Conservation (phyloP, 805 yeast genomes). For the Candida multigemmis region DNA sequence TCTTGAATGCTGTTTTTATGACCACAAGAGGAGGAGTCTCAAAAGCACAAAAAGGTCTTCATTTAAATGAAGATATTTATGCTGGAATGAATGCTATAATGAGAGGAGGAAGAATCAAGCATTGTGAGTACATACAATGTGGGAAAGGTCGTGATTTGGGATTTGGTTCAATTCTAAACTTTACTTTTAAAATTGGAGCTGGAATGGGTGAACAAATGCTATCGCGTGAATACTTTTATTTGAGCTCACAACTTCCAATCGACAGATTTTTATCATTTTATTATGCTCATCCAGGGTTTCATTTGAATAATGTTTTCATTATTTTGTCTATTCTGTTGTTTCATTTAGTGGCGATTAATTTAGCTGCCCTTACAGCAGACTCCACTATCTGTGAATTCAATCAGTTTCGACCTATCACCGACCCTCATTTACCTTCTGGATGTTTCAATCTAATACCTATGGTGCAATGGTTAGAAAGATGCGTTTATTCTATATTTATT, state of each 20-base stretch:
- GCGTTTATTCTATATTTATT: conserved; percentile 71
- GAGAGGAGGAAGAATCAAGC: conserved; percentile 84
- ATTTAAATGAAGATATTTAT: conserved; percentile 79
- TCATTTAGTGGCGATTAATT: conserved; percentile 59
- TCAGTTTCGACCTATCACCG: conserved; percentile 58
- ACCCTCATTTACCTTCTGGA: conserved; percentile 55
- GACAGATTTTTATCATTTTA: conserved; percentile 77
- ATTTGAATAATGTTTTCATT: conserved; percentile 71
- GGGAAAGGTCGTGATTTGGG: conserved; percentile 90
- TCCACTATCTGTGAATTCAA: conserved; percentile 61
- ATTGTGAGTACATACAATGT: conserved; percentile 82
- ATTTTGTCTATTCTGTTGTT: conserved; percentile 67
- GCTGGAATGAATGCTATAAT: conserved; percentile 81
- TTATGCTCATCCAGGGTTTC: conserved; percentile 85
- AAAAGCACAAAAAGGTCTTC: conserved; percentile 79
- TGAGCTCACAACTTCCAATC: conserved; percentile 73
- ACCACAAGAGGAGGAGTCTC: conserved; percentile 85
- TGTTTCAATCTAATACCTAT: conserved; percentile 71
- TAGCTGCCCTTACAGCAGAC: conserved; percentile 68
- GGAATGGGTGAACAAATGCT: conserved; percentile 91
- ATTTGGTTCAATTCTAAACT: conserved; percentile 76
- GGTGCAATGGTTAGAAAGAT: conserved; percentile 75
- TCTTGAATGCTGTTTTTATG: conserved; percentile 67
- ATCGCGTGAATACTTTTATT: conserved; percentile 73
- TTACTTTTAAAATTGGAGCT: conserved; percentile 84